Conservation (phyloP, 352 stramenopile genomes). For the Globisporangium viniferum region DNA sequence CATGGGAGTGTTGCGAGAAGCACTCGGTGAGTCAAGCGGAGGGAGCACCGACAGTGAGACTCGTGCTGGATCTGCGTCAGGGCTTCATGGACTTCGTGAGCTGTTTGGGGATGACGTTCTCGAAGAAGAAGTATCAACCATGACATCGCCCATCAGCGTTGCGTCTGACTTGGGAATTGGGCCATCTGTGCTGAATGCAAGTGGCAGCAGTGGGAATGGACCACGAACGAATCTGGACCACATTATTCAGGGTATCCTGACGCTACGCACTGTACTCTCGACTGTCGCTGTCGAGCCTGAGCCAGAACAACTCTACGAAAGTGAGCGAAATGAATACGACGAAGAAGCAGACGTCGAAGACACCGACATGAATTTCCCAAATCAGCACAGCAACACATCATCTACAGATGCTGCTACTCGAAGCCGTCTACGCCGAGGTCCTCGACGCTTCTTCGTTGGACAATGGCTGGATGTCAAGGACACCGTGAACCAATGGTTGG, state of each 20-base stretch:
- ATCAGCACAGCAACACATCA: background rate
- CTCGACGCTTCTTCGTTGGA: conserved; percentile 76
- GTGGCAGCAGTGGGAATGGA: background rate
- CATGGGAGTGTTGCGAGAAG: conserved; percentile 53
- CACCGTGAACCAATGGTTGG: conserved; percentile 98
- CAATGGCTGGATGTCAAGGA: conserved; percentile 98
- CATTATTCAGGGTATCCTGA: conserved; percentile 55
- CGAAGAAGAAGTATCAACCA: conserved; percentile 7
- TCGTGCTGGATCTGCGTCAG: background rate
- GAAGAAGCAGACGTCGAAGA: background rate
- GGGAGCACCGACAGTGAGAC: background rate
- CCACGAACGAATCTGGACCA: conserved; percentile 40
- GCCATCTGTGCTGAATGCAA: background rate
- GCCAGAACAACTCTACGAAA: background rate
- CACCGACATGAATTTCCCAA: background rate
- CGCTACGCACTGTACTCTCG: conserved; percentile 50
- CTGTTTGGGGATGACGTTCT: conserved; percentile 33
- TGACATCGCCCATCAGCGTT: conserved; percentile 21
- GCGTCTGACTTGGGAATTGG: conserved; percentile 31
- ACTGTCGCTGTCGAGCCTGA: conserved; percentile 19
- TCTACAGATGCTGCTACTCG: background rate
- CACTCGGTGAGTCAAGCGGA: conserved; percentile 17
- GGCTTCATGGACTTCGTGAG: conserved; percentile 36
- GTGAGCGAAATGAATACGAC: background rate
- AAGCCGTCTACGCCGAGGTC: conserved; percentile 23